A percentile compares a stretch with the other conserved stretches of the same genome.
phyloP scores from a whole-genome alignment of 306 rosid species.

The Gastrolobium villosum region DNA sequence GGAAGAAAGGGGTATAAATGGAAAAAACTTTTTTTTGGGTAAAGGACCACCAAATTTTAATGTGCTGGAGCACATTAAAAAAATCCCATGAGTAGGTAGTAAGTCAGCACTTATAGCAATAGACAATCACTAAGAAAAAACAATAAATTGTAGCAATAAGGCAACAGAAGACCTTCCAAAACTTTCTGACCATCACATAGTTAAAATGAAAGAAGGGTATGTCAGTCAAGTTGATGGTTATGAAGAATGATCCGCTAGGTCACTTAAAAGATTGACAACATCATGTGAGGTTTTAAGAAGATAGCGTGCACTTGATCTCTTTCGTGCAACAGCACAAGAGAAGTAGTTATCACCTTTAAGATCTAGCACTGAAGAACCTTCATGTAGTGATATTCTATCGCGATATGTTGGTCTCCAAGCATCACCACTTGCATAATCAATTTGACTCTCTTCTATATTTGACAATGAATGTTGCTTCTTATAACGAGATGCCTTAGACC shows the following conservation, averaged over 20 bases:
- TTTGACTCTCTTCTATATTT: slow-evolving; percentile 64
- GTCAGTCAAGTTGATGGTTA: slow-evolving; percentile 30
- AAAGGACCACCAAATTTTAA: too few relatives aligned
- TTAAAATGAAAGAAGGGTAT: slow-evolving; percentile 3
- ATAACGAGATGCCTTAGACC: slow-evolving; percentile 58
- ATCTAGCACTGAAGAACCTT: slow-evolving; percentile 93
- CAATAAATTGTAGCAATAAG: neutral
- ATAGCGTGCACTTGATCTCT: slow-evolving; percentile 84
- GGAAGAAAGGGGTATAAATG: too few relatives aligned
- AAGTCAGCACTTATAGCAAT: neutral
- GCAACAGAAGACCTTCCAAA: slow-evolving; percentile 31
- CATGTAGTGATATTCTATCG: slow-evolving; percentile 63
- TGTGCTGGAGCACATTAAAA: too few relatives aligned
- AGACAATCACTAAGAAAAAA: neutral
- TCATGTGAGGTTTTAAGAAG: slow-evolving; percentile 73
- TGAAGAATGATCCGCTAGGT: slow-evolving; percentile 60
- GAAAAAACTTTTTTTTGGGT: too few relatives aligned
- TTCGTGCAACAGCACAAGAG: slow-evolving; percentile 83
- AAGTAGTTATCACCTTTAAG: slow-evolving; percentile 91
- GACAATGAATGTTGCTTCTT: slow-evolving; percentile 86
- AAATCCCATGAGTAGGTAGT: neutral
- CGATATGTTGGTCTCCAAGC: slow-evolving; percentile 57
- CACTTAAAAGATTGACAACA: slow-evolving; percentile 74
- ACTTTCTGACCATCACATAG: slow-evolving; percentile 34
- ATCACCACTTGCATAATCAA: slow-evolving; percentile 42